These are phyloP conservation scores for Rhododendron henanense DNA, from an alignment of 148 eudicot genomes.

Conservation along the genomic window DNA sequence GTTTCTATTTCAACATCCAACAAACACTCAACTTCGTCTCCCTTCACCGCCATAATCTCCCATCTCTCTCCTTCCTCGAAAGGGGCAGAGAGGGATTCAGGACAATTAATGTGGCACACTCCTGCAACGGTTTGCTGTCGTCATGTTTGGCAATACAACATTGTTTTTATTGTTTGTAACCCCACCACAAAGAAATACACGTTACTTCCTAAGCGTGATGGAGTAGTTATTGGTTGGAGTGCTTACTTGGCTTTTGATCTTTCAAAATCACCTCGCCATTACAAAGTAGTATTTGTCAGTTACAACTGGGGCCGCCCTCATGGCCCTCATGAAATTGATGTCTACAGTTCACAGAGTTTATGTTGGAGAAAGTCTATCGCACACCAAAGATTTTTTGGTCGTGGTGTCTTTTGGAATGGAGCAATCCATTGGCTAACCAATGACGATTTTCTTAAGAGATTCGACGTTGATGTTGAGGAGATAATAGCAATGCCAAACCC, in stretches of 20 bases:
- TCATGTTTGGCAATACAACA: too few species aligned
- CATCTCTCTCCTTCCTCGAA: too few species aligned
- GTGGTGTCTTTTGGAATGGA: not conserved
- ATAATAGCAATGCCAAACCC: too few species aligned
- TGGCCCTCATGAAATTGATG: not conserved
- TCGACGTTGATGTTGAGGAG: too few species aligned
- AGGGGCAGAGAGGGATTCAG: too few species aligned
- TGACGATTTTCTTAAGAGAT: not conserved
- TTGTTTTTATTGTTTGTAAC: not conserved
- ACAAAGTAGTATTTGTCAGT: not conserved
- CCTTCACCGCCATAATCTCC: too few species aligned
- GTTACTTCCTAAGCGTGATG: not conserved
- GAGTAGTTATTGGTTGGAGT: not conserved
- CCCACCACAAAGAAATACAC: not conserved
- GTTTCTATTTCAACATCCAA: too few species aligned
- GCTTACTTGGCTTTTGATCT: not conserved
- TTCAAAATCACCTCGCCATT: not conserved
- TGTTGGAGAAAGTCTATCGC: not conserved
- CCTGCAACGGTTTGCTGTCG: not conserved
- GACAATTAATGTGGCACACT: too few species aligned
- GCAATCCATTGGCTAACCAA: not conserved
- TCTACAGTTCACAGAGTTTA: too few species aligned
- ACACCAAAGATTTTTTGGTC: not conserved
- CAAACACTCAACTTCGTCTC: too few species aligned
- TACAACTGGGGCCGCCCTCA: not conserved